Evolutionary conservation across 768 basidiomycete genomes (phyloP).

Genomic region (Leucosporidium creatinivorum): DNA sequence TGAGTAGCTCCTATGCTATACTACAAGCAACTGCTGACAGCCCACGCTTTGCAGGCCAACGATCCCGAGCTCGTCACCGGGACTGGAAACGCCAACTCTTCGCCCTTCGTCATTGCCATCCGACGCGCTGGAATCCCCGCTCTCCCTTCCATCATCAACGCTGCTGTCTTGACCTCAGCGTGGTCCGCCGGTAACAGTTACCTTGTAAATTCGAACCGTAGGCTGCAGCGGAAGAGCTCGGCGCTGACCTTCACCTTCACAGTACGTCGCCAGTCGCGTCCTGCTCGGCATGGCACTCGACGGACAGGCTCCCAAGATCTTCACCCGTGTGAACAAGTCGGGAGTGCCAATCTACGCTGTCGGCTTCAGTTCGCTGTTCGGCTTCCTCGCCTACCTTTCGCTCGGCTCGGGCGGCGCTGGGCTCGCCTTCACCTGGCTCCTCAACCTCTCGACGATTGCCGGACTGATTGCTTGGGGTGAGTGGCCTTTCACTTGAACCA

Average conservation of each 20-base stretch:
- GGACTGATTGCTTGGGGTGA: slow-evolving; percentile 23
- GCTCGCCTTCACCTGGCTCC: slow-evolving; percentile 50
- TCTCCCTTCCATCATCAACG: slow-evolving; percentile 43
- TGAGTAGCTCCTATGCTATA: background rate
- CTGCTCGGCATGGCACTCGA: slow-evolving; percentile 45
- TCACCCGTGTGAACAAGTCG: slow-evolving; percentile 48
- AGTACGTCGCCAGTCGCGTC: slow-evolving; percentile 22
- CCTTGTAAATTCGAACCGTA: slow-evolving; percentile 28
- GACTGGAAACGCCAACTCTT: slow-evolving; percentile 5
- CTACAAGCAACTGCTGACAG: background rate
- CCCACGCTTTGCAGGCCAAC: slow-evolving; percentile 6
- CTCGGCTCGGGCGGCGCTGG: slow-evolving; percentile 47
- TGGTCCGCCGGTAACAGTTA: slow-evolving; percentile 43
- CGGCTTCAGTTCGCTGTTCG: slow-evolving; percentile 37
- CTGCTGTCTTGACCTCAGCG: slow-evolving; percentile 42
- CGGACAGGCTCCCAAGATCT: slow-evolving; percentile 47
- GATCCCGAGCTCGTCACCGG: slow-evolving; percentile 14
- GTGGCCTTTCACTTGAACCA: too few relatives aligned
- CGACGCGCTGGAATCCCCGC: slow-evolving; percentile 41
- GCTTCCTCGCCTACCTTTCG: slow-evolving; percentile 35
- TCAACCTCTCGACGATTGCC: slow-evolving; percentile 22
- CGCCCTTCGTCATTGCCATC: slow-evolving; percentile 38
- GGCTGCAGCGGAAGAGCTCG: too few relatives aligned
- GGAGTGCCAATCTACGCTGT: slow-evolving; percentile 52
- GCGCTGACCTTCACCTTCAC: slow-evolving; percentile 35